Evolutionary conservation across 805 yeast genomes (phyloP).

Genomic region (Candida chilensis): DNA sequence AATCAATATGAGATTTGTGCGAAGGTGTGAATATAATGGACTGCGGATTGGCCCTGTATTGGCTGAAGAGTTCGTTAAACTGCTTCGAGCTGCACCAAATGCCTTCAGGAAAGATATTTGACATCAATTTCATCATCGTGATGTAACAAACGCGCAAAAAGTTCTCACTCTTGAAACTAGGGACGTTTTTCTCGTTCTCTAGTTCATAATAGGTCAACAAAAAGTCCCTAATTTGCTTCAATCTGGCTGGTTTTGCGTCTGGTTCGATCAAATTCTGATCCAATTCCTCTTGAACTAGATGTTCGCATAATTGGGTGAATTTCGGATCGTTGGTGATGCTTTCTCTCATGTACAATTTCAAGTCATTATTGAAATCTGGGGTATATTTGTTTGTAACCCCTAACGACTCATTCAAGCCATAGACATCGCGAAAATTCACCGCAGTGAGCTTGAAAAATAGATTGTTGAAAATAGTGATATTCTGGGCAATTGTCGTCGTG

Average conservation of each 20-base stretch:
- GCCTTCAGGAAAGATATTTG: constrained; percentile 31
- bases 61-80: constrained; percentile 15
- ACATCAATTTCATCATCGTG: constrained; percentile 21
- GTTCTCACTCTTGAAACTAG: constrained; percentile 15
- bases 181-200: constrained; percentile 26
- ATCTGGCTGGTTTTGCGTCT: constrained; percentile 18
- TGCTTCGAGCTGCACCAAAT: constrained; percentile 25
- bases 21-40: constrained; percentile 45
- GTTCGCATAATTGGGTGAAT: constrained; percentile 23
- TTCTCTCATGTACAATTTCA: constrained; percentile 3
- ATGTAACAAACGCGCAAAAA: constrained; percentile 21
- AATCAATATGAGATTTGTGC: constrained; percentile 56
- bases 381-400: no score
- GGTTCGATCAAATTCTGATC: constrained; percentile 25
- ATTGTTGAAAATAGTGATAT: no score
- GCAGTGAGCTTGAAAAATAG: no score
- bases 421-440: no score
- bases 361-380: constrained; percentile 4
- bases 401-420: no score
- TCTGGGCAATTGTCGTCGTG: no score
- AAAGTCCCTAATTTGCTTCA: constrained; percentile 23
- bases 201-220: constrained; percentile 24
- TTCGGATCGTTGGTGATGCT: constrained; percentile 14
- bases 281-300: constrained; percentile 24
- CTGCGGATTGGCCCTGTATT: constrained; percentile 28